Evolutionary conservation across 2,329 filamentous ascomycete species (phyloP).

Genomic region (Bipolaris sorokiniana): DNA sequence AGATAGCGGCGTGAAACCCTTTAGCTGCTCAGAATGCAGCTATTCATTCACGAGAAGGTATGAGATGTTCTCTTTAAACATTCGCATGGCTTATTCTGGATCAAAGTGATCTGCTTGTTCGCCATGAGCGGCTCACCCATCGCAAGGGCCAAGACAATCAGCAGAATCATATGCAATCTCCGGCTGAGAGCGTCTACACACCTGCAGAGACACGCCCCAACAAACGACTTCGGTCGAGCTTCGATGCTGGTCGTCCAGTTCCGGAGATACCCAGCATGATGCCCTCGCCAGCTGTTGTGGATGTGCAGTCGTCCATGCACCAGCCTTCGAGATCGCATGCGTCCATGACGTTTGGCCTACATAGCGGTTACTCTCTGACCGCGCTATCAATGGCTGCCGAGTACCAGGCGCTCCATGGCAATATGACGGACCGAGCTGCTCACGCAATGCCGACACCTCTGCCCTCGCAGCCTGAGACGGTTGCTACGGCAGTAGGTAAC

Average conservation of each 20-base stretch:
- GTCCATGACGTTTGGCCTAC: slow-evolving; percentile 24
- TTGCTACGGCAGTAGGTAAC: slow-evolving; percentile 24
- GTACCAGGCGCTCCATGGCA: slow-evolving; percentile 48
- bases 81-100: not conserved
- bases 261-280: slow-evolving; percentile 39
- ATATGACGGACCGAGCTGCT: slow-evolving; percentile 23
- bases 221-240: slow-evolving; percentile 38
- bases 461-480: slow-evolving; percentile 20
- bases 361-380: slow-evolving; percentile 46
- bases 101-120: slow-evolving; percentile 49
- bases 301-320: slow-evolving; percentile 27
- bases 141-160: slow-evolving; percentile 33
- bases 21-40: slow-evolving; percentile 49
- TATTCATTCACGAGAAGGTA: slow-evolving; percentile 53
- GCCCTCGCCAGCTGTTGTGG: slow-evolving; percentile 27
- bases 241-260: slow-evolving; percentile 32
- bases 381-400: slow-evolving; percentile 52
- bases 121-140: slow-evolving; percentile 51
- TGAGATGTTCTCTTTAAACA: not conserved
- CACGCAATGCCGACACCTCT: slow-evolving; percentile 19
- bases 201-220: slow-evolving; percentile 26
- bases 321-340: slow-evolving; percentile 23
- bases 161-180: slow-evolving; percentile 13
- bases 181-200: slow-evolving; percentile 14
- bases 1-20: slow-evolving; percentile 52